phyloP scores from a whole-genome alignment of 106 monocot species.

The Chionographis japonica region DNA sequence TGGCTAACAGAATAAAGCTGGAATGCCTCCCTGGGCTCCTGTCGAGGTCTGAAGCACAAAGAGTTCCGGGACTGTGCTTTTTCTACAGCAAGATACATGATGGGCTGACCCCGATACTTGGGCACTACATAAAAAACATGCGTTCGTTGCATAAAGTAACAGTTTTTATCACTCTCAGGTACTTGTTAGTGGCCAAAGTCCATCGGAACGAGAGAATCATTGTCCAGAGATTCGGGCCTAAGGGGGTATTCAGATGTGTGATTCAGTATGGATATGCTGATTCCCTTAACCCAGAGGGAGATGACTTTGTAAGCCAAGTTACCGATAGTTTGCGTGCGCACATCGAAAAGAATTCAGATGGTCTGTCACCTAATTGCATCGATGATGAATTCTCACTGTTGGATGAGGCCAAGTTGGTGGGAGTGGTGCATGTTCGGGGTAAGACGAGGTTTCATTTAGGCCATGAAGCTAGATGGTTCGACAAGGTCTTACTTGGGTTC shows the following conservation, averaged over 20 bases:
- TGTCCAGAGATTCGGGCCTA: slow-evolving; percentile 31
- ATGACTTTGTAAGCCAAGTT: slow-evolving; percentile 46
- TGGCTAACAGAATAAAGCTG: slow-evolving; percentile 37
- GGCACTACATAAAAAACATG: slow-evolving; percentile 55
- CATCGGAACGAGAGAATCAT: slow-evolving; percentile 32
- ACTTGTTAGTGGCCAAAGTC: slow-evolving; percentile 54
- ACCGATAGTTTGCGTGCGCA: slow-evolving; percentile 17
- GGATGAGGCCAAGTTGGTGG: slow-evolving; percentile 30
- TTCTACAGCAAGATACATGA: slow-evolving; percentile 73
- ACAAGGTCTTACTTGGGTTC: slow-evolving; percentile 57
- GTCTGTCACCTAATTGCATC: not conserved
- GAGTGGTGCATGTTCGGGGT: slow-evolving; percentile 65
- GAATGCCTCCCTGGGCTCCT: slow-evolving; percentile 33
- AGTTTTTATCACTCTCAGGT: slow-evolving; percentile 47
- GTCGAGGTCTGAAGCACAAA: slow-evolving; percentile 22
- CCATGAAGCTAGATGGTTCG: slow-evolving; percentile 31
- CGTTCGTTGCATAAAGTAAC: slow-evolving; percentile 52
- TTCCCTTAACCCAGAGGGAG: slow-evolving; percentile 22
- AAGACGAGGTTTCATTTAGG: slow-evolving; percentile 55
- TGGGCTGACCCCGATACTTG: slow-evolving; percentile 57
- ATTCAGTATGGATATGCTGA: slow-evolving; percentile 71
- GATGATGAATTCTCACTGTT: slow-evolving; percentile 35
- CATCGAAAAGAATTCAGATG: slow-evolving; percentile 20
- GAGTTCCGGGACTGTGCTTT: slow-evolving; percentile 69
- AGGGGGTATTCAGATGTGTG: slow-evolving; percentile 49